Evolutionary conservation across 2,329 filamentous ascomycete species (phyloP).

Genomic region (Dothideomycetes sp.): DNA sequence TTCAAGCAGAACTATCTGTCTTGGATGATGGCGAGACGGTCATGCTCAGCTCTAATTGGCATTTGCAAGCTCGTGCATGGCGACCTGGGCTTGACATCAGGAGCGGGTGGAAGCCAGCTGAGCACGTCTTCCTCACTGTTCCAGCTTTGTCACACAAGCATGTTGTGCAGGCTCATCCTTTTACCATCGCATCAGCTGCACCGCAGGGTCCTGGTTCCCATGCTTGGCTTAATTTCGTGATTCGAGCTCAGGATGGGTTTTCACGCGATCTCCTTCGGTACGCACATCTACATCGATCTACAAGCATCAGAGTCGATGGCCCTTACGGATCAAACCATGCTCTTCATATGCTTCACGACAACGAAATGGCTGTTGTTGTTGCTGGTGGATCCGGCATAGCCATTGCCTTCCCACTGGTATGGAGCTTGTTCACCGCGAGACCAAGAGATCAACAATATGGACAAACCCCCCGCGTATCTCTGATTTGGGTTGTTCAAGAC

Average conservation of each 20-base stretch:
- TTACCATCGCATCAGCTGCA: slow-evolving; percentile 56
- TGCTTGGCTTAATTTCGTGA: slow-evolving; percentile 48
- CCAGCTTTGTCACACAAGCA: slow-evolving; percentile 46
- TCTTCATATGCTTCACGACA: slow-evolving; percentile 42
- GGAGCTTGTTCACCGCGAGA: slow-evolving; percentile 30
- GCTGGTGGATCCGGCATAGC: slow-evolving; percentile 58
- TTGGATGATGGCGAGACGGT: slow-evolving; percentile 50
- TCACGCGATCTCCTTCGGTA: slow-evolving; percentile 46
- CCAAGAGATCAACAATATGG: slow-evolving; percentile 19
- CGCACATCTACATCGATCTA: slow-evolving; percentile 36
- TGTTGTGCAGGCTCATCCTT: slow-evolving; percentile 53
- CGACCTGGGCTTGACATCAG: slow-evolving; percentile 23
- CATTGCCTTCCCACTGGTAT: slow-evolving; percentile 52
- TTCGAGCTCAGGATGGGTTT: slow-evolving; percentile 53
- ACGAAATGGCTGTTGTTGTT: slow-evolving; percentile 45
- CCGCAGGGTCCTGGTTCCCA: slow-evolving; percentile 33
- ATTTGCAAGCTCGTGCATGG: slow-evolving; percentile 18
- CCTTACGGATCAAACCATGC: slow-evolving; percentile 54
- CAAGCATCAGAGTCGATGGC: slow-evolving; percentile 50
- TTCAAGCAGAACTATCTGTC: slow-evolving; percentile 43
- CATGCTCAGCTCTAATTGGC: slow-evolving; percentile 39
- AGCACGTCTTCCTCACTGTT: slow-evolving; percentile 55
- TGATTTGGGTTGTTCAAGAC: slow-evolving; percentile 53
- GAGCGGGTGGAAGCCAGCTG: slow-evolving; percentile 50
- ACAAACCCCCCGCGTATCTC: slow-evolving; percentile 32